phyloP scores from a whole-genome alignment of 352 stramenopile species.

The Phytophthora sp. region DNA sequence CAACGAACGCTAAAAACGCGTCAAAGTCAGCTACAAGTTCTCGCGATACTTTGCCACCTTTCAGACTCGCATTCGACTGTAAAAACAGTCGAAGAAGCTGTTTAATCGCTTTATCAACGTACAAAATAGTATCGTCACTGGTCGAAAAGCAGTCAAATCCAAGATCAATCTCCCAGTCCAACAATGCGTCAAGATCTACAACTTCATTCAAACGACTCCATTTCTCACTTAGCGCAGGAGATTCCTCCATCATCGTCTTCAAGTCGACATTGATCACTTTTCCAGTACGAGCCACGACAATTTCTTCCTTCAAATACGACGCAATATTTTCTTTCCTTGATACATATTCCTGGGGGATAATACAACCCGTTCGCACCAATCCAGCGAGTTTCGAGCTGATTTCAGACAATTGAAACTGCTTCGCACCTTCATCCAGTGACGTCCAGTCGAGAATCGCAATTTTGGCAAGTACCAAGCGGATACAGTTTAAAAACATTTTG shows the following conservation, averaged over 20 bases:
- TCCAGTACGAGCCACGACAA: conserved; percentile 22
- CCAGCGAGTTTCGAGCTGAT: conserved; percentile 50
- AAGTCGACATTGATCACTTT: conserved; percentile 42
- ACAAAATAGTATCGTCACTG: conserved; percentile 17
- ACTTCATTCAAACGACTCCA: conserved; percentile 36
- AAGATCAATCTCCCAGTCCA: conserved; percentile 58
- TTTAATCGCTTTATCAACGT: conserved; percentile 34
- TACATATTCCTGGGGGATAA: conserved; percentile 38
- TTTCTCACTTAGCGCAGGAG: conserved; percentile 40
- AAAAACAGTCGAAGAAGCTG: conserved; percentile 44
- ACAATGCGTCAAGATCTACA: conserved; percentile 33
- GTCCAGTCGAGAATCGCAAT: conserved; percentile 86
- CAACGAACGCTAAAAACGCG: not conserved
- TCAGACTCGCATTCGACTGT: conserved; percentile 5
- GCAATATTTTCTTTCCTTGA: conserved; percentile 18
- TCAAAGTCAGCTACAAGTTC: conserved; percentile 29
- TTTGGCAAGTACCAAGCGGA: conserved; percentile 76
- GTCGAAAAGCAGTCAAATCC: conserved; percentile 35
- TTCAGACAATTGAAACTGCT: conserved; percentile 64
- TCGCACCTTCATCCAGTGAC: conserved; percentile 65
- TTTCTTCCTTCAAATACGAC: conserved; percentile 37
- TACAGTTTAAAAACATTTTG: conserved; percentile 71
- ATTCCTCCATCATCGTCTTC: conserved; percentile 34
- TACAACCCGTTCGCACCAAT: conserved; percentile 52
- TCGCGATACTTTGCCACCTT: conserved; percentile 27